A percentile compares a stretch with the other conserved stretches of the same genome.
Conservation (phyloP, 2,329 filamentous ascomycete genomes). For the Colletotrichum filicis region DNA sequence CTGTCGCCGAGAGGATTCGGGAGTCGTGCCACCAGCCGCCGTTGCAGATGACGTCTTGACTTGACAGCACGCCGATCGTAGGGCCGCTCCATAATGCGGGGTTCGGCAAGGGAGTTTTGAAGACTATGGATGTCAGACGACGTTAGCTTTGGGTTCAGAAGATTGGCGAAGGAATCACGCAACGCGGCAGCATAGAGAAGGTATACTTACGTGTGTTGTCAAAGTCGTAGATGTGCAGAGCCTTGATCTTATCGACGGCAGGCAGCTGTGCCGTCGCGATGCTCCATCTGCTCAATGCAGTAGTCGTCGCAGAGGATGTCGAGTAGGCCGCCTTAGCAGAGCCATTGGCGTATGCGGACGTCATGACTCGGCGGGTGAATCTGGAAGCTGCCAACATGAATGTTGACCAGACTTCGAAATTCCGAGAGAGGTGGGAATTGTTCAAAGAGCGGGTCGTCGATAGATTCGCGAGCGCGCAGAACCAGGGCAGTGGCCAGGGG, state of each 20-base stretch:
- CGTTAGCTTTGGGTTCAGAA: background rate
- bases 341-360: slow-evolving; percentile 36
- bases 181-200: background rate
- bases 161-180: background rate
- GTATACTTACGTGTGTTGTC: slow-evolving; percentile 85
- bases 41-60: slow-evolving; percentile 79
- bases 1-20: slow-evolving; percentile 86
- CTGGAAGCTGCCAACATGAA: slow-evolving; percentile 37
- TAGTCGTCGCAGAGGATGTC: slow-evolving; percentile 65
- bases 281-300: slow-evolving; percentile 86
- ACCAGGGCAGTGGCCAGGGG: slow-evolving; percentile 6
- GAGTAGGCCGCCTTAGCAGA: slow-evolving; percentile 31
- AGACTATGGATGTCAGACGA: slow-evolving; percentile 67
- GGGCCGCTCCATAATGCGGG: slow-evolving; percentile 84
- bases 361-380: slow-evolving; percentile 35
- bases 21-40: slow-evolving; percentile 99
- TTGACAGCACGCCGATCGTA: slow-evolving; percentile 81
- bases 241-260: slow-evolving; percentile 76
- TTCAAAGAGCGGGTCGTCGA: slow-evolving; percentile 21
- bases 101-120: slow-evolving; percentile 91
- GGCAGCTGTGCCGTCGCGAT: slow-evolving; percentile 75
- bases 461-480: slow-evolving; percentile 13
- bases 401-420: slow-evolving; percentile 25
- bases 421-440: slow-evolving; percentile 4
- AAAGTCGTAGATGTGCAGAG: slow-evolving; percentile 96